Evolutionary conservation across 371 early-diverging fungal genomes (phyloP).

Genomic region (Dinochytrium kinnereticum): DNA sequence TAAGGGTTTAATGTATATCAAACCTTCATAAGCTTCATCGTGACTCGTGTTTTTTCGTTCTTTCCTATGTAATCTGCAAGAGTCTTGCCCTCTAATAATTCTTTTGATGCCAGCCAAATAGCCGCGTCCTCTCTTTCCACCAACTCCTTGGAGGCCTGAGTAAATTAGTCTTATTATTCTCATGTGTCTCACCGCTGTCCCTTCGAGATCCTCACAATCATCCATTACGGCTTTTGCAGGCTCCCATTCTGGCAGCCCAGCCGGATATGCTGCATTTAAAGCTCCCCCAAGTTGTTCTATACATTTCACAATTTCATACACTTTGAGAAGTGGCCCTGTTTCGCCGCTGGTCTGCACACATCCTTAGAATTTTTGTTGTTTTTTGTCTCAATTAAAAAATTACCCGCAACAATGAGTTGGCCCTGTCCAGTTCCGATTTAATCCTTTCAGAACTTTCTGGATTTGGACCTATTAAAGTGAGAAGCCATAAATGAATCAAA

Average conservation of each 20-base stretch:
- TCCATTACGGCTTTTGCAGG: slow-evolving; percentile 51
- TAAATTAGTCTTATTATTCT: neutral
- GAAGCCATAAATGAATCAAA: neutral
- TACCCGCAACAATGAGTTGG: slow-evolving; percentile 21
- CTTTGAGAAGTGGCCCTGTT: no score
- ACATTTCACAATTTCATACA: no score
- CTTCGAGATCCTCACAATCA: slow-evolving; percentile 54
- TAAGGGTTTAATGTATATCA: neutral
- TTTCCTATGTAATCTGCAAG: slow-evolving; percentile 57
- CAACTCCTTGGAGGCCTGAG: slow-evolving; percentile 57
- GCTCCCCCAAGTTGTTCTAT: slow-evolving; percentile 57
- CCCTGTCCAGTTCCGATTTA: slow-evolving; percentile 38
- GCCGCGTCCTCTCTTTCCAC: slow-evolving; percentile 42
- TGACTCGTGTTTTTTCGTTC: slow-evolving; percentile 62
- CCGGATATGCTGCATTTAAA: slow-evolving; percentile 56
- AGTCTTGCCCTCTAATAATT: slow-evolving; percentile 48
- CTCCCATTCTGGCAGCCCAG: slow-evolving; percentile 59
- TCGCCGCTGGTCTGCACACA: no score
- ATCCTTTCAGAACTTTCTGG: slow-evolving; percentile 40
- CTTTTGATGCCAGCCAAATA: slow-evolving; percentile 65
- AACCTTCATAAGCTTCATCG: slow-evolving; percentile 57
- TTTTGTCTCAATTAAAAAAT: no score
- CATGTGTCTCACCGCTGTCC: slow-evolving; percentile 43
- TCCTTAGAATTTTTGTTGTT: no score
- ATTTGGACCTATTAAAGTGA: slow-evolving; percentile 37